A percentile compares a stretch with the other conserved stretches of the same genome.
Conservation (phyloP, 2,329 filamentous ascomycete genomes). For the Pseudocercospora fijiensis region DNA sequence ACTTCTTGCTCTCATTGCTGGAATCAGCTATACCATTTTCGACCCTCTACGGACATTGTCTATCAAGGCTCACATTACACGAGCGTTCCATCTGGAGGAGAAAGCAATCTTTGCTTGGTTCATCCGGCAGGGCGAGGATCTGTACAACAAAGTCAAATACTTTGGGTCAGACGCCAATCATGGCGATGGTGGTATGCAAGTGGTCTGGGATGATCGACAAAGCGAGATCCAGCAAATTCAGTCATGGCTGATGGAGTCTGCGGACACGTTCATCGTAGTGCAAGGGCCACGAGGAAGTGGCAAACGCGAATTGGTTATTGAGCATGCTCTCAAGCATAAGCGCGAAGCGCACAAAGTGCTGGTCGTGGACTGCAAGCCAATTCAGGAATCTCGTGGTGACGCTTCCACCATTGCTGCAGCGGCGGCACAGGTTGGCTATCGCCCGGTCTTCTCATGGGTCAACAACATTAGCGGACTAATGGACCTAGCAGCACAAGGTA, state of each 20-base stretch:
- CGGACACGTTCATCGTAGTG: constrained; percentile 89
- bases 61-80: constrained; percentile 81
- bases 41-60: constrained; percentile 94
- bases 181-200: constrained; percentile 67
- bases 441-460: constrained; percentile 93
- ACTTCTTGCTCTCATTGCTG: constrained; percentile 75
- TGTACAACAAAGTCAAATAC: constrained; percentile 55
- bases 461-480: constrained; percentile 91
- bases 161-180: constrained; percentile 42
- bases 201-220: constrained; percentile 85
- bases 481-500: constrained; percentile 88
- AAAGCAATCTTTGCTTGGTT: constrained; percentile 78
- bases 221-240: constrained; percentile 78
- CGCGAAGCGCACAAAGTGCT: constrained; percentile 68
- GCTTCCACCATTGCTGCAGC: constrained; percentile 78
- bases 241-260: constrained; percentile 82
- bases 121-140: constrained; percentile 65
- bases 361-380: constrained; percentile 87
- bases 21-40: constrained; percentile 82
- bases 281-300: constrained; percentile 90
- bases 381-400: constrained; percentile 88
- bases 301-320: constrained; percentile 82
- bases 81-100: constrained; percentile 70
- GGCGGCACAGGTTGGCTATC: constrained; percentile 80
- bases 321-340: constrained; percentile 71